Evolutionary conservation across 805 yeast genomes (phyloP), one percentile per base, ranked within the genome.

Genomic region (Scheffersomyces ergatensis): DNA sequence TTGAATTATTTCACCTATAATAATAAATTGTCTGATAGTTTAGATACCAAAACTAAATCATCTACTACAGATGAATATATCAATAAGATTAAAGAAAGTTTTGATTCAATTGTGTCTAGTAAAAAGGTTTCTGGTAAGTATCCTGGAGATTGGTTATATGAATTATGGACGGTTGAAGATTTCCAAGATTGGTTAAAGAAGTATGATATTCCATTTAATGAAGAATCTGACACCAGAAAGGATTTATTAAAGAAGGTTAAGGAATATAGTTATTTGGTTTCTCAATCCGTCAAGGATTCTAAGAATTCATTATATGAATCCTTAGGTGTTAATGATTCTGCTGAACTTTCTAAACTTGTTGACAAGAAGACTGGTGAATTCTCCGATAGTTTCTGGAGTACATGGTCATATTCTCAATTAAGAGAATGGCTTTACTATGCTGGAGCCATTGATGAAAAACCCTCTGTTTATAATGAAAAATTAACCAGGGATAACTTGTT

Each of bases 381-480:
- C 43, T 71, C 67, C 47, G 72, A 69, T 27, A 67, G 67, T 29
- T 60, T 74, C 16, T 72, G 78, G 54, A 66, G 76, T 43, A 58
- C 67, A 14, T 79, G 84, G 84, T 58, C 78, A 3, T 65, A 74
- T 19, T 63, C 72, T 4, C 85, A 82, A 50, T 58, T 82, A 43
- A 63, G 69, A 49, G 74, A 72, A 44, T 82, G 85, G 78, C 58
- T 83, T 25, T 57, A 65, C 40, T 54, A 63, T 31, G 78, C 76
- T 50, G 62, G 57, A 5, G 19, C 55, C 13, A 44, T 55, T 27
- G 49, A 46, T 39, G 42, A 48, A 33, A 50, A 50, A 35, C 57
- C 58, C 1, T 75, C 74, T 21, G 55, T 70, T 30, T 57, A 60
- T 12, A 51, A 34, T n/a, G 50, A 69, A 32, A 62, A 63, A 30